Evolutionary conservation across 2,329 filamentous ascomycete species (phyloP).

Genomic region (Grosmannia huntii): DNA sequence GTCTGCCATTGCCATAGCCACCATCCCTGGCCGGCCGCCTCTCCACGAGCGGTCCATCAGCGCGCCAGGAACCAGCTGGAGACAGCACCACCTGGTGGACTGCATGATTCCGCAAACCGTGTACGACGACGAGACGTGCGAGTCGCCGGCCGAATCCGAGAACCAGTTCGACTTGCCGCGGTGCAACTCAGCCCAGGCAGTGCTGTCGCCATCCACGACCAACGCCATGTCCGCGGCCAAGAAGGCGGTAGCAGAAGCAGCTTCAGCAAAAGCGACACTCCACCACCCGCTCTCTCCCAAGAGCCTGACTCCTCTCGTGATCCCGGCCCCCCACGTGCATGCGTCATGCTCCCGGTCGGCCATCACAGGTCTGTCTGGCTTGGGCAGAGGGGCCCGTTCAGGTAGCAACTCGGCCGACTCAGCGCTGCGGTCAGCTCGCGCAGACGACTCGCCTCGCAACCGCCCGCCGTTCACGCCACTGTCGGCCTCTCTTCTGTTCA

Average conservation of each 20-base stretch:
- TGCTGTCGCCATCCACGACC: constrained; percentile 3
- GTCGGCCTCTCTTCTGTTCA: constrained; percentile 11
- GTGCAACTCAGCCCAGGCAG: constrained; percentile 12
- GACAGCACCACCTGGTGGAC: constrained; percentile 29
- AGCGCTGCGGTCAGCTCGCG: constrained; percentile 25
- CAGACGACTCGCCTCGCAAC: constrained; percentile 33
- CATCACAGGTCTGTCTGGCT: constrained; percentile 24
- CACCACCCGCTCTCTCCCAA: constrained; percentile 37
- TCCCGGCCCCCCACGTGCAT: constrained; percentile 26
- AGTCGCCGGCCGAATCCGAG: constrained; percentile 14
- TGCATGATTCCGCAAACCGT: constrained; percentile 19
- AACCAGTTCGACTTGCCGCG: constrained; percentile 12
- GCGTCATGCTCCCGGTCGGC: constrained; percentile 18
- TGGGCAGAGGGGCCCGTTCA: constrained; percentile 28
- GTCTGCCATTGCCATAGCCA: constrained; percentile 33
- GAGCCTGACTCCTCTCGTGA: constrained; percentile 42
- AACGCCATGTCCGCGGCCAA: not conserved
- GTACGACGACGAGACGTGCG: constrained; percentile 22
- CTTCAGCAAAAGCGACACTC: not conserved
- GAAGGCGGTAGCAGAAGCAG: not conserved
- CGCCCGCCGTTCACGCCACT: constrained; percentile 25
- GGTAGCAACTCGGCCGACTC: constrained; percentile 30
- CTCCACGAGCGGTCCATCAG: constrained; percentile 53
- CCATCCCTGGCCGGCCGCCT: constrained; percentile 52
- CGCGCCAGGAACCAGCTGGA: constrained; percentile 40